Evolutionary conservation across 805 yeast genomes (phyloP).

Genomic region (Brettanomyces anomalus): DNA sequence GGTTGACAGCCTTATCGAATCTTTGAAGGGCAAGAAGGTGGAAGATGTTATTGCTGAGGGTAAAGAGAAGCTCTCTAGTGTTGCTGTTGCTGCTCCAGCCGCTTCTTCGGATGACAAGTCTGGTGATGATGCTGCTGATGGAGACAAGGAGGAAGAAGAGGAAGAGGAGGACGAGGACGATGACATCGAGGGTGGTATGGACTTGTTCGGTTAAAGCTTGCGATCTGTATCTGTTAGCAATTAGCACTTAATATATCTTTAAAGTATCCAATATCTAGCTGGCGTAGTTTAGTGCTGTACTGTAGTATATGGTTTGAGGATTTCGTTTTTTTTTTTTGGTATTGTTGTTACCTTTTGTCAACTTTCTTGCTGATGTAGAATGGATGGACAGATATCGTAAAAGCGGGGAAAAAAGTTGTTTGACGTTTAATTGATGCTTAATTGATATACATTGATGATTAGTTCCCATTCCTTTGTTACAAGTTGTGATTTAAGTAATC

Average conservation of each 20-base stretch:
- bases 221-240: constrained; percentile 5
- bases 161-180: constrained; percentile 42
- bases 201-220: constrained; percentile 83
- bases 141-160: constrained; percentile 49
- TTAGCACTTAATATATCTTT: not conserved
- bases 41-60: constrained; percentile 74
- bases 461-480: too few relatives aligned
- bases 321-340: too few relatives aligned
- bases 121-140: constrained; percentile 46
- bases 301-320: too few relatives aligned
- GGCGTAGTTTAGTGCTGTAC: too few relatives aligned
- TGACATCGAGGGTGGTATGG: constrained; percentile 49
- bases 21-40: constrained; percentile 69
- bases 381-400: too few relatives aligned
- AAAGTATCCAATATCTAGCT: too few relatives aligned
- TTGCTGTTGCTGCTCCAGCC: constrained; percentile 79
- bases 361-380: too few relatives aligned
- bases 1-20: constrained; percentile 59
- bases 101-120: constrained; percentile 49
- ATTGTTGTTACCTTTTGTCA: too few relatives aligned
- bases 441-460: too few relatives aligned
- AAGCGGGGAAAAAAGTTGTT: too few relatives aligned
- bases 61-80: constrained; percentile 71
- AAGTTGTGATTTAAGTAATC: too few relatives aligned
- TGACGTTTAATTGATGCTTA: too few relatives aligned